Evolutionary conservation across 129 eudicot genomes (phyloP).

Genomic region (Centaurea solstitialis): DNA sequence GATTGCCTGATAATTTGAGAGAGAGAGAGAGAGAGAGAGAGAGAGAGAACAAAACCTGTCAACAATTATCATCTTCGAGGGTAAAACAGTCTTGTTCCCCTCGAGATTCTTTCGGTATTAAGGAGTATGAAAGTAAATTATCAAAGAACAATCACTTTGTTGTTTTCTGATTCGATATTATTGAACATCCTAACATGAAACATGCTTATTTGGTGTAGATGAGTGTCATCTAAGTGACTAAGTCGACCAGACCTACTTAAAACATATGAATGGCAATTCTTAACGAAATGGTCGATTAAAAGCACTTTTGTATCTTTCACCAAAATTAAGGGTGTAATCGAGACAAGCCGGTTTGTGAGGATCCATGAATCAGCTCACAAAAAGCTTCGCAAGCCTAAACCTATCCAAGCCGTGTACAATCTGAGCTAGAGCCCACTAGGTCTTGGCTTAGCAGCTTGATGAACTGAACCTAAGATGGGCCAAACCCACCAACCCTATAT

Average conservation of each 20-base stretch:
- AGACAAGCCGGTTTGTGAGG: conserved; percentile 7
- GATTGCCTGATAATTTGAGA: no score
- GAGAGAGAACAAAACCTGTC: no score
- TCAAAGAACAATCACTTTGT: no score
- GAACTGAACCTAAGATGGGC: conserved; percentile 7
- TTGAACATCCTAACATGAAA: no score
- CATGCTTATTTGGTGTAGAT: neutral
- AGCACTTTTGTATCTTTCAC: neutral
- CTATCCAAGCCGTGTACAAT: neutral
- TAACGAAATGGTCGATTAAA: neutral
- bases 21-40: no score
- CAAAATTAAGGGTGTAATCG: neutral
- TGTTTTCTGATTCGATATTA: no score
- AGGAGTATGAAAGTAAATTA: no score
- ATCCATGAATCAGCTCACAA: conserved; percentile 6
- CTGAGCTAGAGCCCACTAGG: neutral
- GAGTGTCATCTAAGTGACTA: neutral
- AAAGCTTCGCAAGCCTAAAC: neutral
- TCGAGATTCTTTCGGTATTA: no score
- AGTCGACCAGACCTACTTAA: neutral
- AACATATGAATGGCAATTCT: conserved; percentile 5
- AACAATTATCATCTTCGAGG: no score
- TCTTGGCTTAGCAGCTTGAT: conserved; percentile 15
- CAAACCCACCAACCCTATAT: neutral
- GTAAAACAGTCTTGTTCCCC: no score